These are phyloP conservation scores for Crepidotus sp. DNA, from an alignment of 1,284 basidiomycete genomes.

Conservation along the genomic window DNA sequence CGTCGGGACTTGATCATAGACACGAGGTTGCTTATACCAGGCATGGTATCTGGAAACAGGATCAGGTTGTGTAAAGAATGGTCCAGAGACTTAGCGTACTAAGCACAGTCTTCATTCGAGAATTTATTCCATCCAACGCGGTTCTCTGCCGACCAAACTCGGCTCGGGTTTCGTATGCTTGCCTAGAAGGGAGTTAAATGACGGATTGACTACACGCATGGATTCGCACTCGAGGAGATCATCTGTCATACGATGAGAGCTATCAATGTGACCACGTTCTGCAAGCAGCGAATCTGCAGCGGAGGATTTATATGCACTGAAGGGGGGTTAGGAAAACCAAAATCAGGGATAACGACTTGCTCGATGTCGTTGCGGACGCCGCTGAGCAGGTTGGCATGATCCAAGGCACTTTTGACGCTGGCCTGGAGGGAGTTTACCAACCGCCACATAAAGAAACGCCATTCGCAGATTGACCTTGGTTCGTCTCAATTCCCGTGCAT, in stretches of 20 bases:
- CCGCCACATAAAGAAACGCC: background rate
- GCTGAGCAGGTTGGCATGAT: conserved; percentile 79
- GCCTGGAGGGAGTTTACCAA: conserved; percentile 32
- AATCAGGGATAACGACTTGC: conserved; percentile 37
- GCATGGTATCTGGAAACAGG: conserved; percentile 62
- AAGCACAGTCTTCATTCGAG: conserved; percentile 76
- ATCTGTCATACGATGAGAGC: conserved; percentile 91
- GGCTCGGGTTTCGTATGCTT: conserved; percentile 95
- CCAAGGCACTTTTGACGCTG: conserved; percentile 78
- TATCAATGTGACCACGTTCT: conserved; percentile 86
- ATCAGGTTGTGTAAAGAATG: background rate
- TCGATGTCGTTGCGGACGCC: conserved; percentile 96
- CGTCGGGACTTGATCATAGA: conserved; percentile 89
- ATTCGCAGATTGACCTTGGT: conserved; percentile 56
- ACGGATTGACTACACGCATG: background rate
- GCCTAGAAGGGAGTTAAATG: conserved; percentile 40
- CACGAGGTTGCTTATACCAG: conserved; percentile 87
- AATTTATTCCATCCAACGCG: conserved; percentile 69
- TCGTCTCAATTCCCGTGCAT: conserved; percentile 72
- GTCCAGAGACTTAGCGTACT: conserved; percentile 39
- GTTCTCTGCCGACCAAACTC: conserved; percentile 85
- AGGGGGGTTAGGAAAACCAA: conserved; percentile 1
- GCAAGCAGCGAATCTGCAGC: conserved; percentile 82
- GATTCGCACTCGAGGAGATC: conserved; percentile 73
- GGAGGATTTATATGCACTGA: conserved; percentile 80